Percentiles rank a stretch among this genome's conserved stretches.
phyloP scores from a whole-genome alignment of 169 alveolate species.

The Cryptosporidium tyzzeri region DNA sequence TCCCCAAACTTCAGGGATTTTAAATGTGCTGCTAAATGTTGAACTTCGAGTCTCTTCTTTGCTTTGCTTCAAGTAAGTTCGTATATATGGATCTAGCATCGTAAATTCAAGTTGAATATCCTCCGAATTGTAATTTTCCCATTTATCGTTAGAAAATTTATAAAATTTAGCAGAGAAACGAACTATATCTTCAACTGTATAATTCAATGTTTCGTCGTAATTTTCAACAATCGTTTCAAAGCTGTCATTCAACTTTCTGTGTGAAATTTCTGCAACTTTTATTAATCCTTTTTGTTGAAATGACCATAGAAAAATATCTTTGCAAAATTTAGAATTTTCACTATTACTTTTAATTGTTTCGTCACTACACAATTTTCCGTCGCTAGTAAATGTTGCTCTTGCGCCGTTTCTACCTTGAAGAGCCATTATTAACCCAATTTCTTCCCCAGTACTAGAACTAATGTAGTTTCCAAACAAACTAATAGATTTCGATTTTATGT shows the following conservation, averaged over 20 bases:
- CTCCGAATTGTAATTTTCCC: constrained; percentile 26
- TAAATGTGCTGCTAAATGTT: constrained; percentile 40
- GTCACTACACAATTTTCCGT: constrained; percentile 66
- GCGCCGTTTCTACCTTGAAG: constrained; percentile 70
- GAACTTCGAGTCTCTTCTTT: background rate
- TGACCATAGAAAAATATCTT: constrained; percentile 46
- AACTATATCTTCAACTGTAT: constrained; percentile 62
- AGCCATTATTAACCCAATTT: constrained; percentile 58
- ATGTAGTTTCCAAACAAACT: constrained; percentile 35
- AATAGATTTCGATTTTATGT: background rate
- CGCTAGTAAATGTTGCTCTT: constrained; percentile 47
- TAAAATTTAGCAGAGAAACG: constrained; percentile 52
- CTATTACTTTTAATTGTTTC: background rate
- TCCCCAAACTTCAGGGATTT: constrained; percentile 65
- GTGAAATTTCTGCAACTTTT: constrained; percentile 19
- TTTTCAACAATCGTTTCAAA: background rate
- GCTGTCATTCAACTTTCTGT: background rate
- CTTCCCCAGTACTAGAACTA: constrained; percentile 52
- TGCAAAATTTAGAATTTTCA: constrained; percentile 7
- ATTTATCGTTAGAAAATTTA: constrained; percentile 26
- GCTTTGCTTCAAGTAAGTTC: constrained; percentile 21
- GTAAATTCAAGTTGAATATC: constrained; percentile 73
- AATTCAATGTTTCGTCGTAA: constrained; percentile 30
- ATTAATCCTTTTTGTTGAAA: constrained; percentile 60
- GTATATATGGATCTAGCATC: constrained; percentile 63